These are phyloP conservation scores for Didymella segeticola DNA, from an alignment of 2,329 filamentous ascomycete genomes.

Conservation along the genomic window DNA sequence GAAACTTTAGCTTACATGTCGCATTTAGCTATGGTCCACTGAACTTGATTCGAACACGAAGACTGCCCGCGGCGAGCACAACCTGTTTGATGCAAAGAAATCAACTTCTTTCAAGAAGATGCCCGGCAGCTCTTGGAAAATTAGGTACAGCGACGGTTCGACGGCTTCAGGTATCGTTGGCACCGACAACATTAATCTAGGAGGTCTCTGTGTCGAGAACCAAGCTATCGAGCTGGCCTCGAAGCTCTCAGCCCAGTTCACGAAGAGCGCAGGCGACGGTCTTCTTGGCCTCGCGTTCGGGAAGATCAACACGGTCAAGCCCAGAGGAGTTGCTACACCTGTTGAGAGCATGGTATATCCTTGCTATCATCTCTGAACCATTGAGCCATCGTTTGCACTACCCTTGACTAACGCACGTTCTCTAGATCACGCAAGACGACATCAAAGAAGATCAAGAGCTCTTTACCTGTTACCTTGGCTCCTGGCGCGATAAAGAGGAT, in stretches of 20 bases:
- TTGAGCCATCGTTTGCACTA: not conserved
- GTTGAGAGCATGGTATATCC: slow-evolving; percentile 58
- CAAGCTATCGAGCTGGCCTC: slow-evolving; percentile 71
- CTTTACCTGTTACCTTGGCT: slow-evolving; percentile 70
- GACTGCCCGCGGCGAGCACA: slow-evolving; percentile 59
- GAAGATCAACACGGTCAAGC: slow-evolving; percentile 63
- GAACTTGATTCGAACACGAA: slow-evolving; percentile 45
- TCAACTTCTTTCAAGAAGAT: slow-evolving; percentile 45
- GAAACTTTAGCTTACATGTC: not conserved
- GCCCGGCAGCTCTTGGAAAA: slow-evolving; percentile 61
- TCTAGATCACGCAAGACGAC: slow-evolving; percentile 58
- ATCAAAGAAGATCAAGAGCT: slow-evolving; percentile 60
- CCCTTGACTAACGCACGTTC: not conserved
- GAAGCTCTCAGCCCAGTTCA: slow-evolving; percentile 61
- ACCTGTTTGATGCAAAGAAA: slow-evolving; percentile 58
- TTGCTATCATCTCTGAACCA: not conserved
- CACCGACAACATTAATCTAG: slow-evolving; percentile 66
- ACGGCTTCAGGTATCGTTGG: slow-evolving; percentile 68
- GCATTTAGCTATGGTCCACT: slow-evolving; percentile 30
- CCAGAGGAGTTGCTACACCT: slow-evolving; percentile 59
- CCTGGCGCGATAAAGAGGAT: slow-evolving; percentile 58
- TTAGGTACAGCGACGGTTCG: slow-evolving; percentile 69
- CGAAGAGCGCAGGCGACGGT: slow-evolving; percentile 61
- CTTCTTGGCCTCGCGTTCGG: slow-evolving; percentile 66
- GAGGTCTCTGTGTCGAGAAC: slow-evolving; percentile 60